Evolutionary conservation across 2,329 filamentous ascomycete genomes (phyloP), one percentile per base, ranked within the genome.

Genomic region (Simplicillium sp.): DNA sequence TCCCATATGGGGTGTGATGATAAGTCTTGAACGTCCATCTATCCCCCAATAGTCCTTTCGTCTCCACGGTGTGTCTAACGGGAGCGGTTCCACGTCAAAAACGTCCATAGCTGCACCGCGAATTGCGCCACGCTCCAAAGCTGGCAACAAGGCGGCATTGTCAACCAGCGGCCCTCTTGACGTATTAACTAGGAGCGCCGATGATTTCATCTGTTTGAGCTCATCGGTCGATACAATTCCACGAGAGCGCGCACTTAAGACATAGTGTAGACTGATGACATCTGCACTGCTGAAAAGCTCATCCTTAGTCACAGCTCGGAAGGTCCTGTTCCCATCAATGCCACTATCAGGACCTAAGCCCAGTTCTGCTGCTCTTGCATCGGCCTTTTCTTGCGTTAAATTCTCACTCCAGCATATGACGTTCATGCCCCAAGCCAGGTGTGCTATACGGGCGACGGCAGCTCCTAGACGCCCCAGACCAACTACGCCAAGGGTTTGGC

Each of bases 1-100:
- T 0, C 82, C 84, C 73, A 83, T 84, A 56, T 88, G 83, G 34
- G 83, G 83, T 38, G 78, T 82, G 46, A 84, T 54, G 13, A 87
- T 49, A 2, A 86, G 71, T 43, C 72, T 66, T 37, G 72, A 77
- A 37, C 73, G 71, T 5, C 78, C 77, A 29, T 73, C 61, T 29
- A 59, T 55, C 4, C 80, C 79, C 81, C 84, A 87, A 29, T 64
- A 58, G 8, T 71, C 77, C 9, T 67, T 75, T 38, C 81, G 68
- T 9, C 20, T 25, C 84, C 84, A 89, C 15, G 65, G 66, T 51
- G 80, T 86, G 38, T 82, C 71, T 7, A 55, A 50, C 0, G 78
- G 76, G 44, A 90, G 58, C 3, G 85, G 84, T 56, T 89, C 84
- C 8, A 77, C 61, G 41, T 83, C 76, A 55, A 83, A 89, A 1